A percentile compares a stretch with the other conserved stretches of the same genome.
Evolutionary conservation across 805 yeast genomes (phyloP).

Genomic region (Ogataea naganishii): DNA sequence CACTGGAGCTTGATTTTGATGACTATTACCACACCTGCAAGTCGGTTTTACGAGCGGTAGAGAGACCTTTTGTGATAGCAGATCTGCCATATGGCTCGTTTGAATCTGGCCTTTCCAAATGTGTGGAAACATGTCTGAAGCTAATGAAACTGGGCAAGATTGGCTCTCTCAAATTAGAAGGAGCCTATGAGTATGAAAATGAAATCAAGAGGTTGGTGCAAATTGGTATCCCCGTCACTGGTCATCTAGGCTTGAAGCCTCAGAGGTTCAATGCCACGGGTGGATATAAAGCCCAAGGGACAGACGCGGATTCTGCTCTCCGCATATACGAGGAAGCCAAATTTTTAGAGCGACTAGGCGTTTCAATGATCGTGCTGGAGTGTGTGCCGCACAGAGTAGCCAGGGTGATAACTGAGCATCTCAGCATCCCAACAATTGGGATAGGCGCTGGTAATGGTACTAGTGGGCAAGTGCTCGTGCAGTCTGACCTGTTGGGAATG

Average conservation of each 20-base stretch:
- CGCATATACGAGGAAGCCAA: slow-evolving; percentile 58
- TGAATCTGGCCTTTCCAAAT: slow-evolving; percentile 57
- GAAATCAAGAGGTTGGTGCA: slow-evolving; percentile 48
- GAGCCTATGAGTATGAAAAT: slow-evolving; percentile 51
- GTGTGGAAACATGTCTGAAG: slow-evolving; percentile 46
- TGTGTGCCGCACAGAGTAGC: slow-evolving; percentile 80
- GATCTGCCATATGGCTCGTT: slow-evolving; percentile 88
- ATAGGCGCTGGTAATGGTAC: slow-evolving; percentile 88
- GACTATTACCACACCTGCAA: slow-evolving; percentile 71
- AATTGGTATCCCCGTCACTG: slow-evolving; percentile 83
- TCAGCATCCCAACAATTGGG: slow-evolving; percentile 80
- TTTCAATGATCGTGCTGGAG: slow-evolving; percentile 67
- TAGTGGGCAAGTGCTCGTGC: slow-evolving; percentile 86
- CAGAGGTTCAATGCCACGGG: slow-evolving; percentile 73
- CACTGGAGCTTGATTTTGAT: slow-evolving; percentile 68
- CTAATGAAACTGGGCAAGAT: slow-evolving; percentile 50
- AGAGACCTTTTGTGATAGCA: slow-evolving; percentile 59
- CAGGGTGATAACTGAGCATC: slow-evolving; percentile 44
- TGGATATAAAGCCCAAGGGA: slow-evolving; percentile 87
- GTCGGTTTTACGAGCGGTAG: slow-evolving; percentile 68
- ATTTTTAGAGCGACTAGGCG: slow-evolving; percentile 67
- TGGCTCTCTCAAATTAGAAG: slow-evolving; percentile 80
- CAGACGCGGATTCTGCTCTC: slow-evolving; percentile 42
- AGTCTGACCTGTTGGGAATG: slow-evolving; percentile 79
- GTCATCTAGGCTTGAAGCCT: slow-evolving; percentile 90